Evolutionary conservation across 2,329 filamentous ascomycete species (phyloP), one percentile per base, ranked within the genome.

Genomic region (Mariannaea elegans): DNA sequence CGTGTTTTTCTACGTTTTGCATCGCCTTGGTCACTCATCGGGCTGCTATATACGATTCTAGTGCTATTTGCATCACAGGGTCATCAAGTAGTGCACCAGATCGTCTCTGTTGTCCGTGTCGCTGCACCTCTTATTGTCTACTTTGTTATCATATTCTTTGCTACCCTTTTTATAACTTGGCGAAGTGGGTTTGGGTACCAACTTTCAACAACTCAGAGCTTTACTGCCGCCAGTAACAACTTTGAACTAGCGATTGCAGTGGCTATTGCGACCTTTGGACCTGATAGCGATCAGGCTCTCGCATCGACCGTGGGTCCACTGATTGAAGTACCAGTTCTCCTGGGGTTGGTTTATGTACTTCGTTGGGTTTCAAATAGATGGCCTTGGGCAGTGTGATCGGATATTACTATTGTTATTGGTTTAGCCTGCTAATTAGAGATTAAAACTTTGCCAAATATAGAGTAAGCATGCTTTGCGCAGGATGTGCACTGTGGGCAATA

Each of bases 241-340:
- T 97, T 97, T 70, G 93, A 97, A 78, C 79, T 97, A 21, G 92
- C 93, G 0, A 97, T 97, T 76, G 93, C 93, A 0, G 93, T 97
- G 0, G 91, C 91, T 0, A 88, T 97, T 3, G 90, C 93, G 0
- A 90, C 90, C 0, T 97, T 90, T 76, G 93, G 93, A 0, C 83
- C 89, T 0, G 79, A 90, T 38, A 94, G 91, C 68, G 87, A 93
- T 48, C 88, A 97, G 76, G 93, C 93, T 0, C 79, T 97, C 41
- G 92, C 93, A 1, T 83, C 90, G 8, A 96, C 93, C 0, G 92
- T 97, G 1, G 92, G 93, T 0, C 93, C 93, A 2, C 76, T 97
- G 65, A 90, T 97, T 51, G 93, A 97, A 72, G 93, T 97, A 3
- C 93, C 93, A 0, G 92, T 97, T 2, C 73, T 97, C 60, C 71